phyloP scores from a whole-genome alignment of 805 yeast genomes.

The Lipomyces spencermartinsiae region DNA sequence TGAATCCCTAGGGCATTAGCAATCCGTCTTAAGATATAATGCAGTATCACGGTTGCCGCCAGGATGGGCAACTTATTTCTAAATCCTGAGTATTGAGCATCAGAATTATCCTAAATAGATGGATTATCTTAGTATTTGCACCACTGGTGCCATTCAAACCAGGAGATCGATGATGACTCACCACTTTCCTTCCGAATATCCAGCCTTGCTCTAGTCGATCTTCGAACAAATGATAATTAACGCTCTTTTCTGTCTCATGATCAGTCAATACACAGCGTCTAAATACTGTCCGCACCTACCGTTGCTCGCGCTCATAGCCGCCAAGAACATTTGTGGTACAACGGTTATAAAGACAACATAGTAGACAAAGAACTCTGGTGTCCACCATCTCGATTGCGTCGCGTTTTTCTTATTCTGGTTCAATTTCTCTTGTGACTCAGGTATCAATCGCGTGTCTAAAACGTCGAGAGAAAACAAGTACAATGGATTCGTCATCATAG shows the following conservation, averaged over 20 bases:
- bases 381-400: constrained; percentile 67
- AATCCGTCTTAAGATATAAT: constrained; percentile 57
- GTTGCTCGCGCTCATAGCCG: constrained; percentile 82
- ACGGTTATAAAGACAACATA: constrained; percentile 64
- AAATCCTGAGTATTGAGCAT: constrained; percentile 84
- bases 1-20: constrained; percentile 41
- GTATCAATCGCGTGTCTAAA: constrained; percentile 53
- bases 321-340: constrained; percentile 81
- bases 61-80: constrained; percentile 77
- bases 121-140: background rate
- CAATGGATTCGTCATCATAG: constrained; percentile 21
- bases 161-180: constrained; percentile 8
- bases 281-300: constrained; percentile 20
- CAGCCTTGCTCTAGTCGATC: constrained; percentile 78
- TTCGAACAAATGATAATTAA: constrained; percentile 70
- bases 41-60: constrained; percentile 60
- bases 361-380: constrained; percentile 77
- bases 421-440: constrained; percentile 44
- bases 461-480: constrained; percentile 49
- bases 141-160: background rate
- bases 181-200: constrained; percentile 84
- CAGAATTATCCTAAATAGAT: constrained; percentile 75
- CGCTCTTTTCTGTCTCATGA: constrained; percentile 58
- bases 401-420: constrained; percentile 42
- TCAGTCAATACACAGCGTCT: background rate